Percentiles rank a stretch among this genome's conserved stretches.
These are phyloP conservation scores for Globisporangium megalacanthum DNA, from an alignment of 352 stramenopile genomes.

Conservation along the genomic window DNA sequence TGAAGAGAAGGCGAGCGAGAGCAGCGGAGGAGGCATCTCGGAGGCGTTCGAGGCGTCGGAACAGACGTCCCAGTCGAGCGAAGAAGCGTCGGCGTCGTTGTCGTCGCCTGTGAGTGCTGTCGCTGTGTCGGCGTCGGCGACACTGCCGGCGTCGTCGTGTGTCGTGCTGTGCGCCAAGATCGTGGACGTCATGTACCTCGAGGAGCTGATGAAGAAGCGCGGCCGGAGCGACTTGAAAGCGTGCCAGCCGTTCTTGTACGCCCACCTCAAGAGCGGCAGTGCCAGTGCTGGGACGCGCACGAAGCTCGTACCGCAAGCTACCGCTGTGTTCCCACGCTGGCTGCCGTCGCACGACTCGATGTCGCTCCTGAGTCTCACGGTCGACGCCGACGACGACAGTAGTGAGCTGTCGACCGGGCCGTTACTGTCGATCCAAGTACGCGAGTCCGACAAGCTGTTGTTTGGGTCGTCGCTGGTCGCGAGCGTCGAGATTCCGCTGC, in stretches of 20 bases:
- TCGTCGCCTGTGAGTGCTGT: neutral
- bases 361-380: constrained; percentile 33
- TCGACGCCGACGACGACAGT: constrained; percentile 11
- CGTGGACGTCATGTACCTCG: constrained; percentile 41
- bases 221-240: constrained; percentile 39
- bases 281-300: constrained; percentile 20
- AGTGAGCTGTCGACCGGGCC: constrained; percentile 1
- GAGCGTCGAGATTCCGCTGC: constrained; percentile 37
- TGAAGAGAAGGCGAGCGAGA: constrained; percentile 6
- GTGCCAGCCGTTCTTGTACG: constrained; percentile 44
- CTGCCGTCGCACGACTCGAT: constrained; percentile 28
- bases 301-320: constrained; percentile 38
- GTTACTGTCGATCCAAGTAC: constrained; percentile 52
- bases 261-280: constrained; percentile 25
- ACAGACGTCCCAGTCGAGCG: neutral
- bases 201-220: constrained; percentile 46
- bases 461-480: constrained; percentile 69
- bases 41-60: neutral
- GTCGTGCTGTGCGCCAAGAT: constrained; percentile 37
- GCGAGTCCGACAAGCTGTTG: constrained; percentile 61
- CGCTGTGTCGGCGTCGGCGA: neutral
- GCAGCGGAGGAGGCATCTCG: neutral
- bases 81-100: neutral
- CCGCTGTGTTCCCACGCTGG: constrained; percentile 60
- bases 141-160: neutral